A percentile compares a stretch with the other conserved stretches of the same genome.
Evolutionary conservation across 2,329 filamentous ascomycete species (phyloP).

Genomic region (Aspergillus sergii): DNA sequence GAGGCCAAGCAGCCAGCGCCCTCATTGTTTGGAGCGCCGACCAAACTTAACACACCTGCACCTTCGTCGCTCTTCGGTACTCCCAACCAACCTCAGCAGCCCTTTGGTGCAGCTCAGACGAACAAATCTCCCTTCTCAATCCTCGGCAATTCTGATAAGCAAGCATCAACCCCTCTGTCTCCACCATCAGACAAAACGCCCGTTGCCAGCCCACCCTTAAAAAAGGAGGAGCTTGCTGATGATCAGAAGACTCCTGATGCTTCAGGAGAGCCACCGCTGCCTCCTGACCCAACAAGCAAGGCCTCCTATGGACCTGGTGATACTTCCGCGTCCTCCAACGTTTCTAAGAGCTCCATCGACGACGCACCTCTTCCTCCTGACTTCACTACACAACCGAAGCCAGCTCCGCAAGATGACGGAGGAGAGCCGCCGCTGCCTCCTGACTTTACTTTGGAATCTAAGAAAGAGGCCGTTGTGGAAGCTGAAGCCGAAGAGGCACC

Average conservation of each 20-base stretch:
- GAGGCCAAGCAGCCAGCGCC: constrained; percentile 22
- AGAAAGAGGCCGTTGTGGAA: constrained; percentile 8
- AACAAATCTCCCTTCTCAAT: constrained; percentile 35
- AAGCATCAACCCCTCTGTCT: constrained; percentile 32
- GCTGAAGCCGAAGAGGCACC: constrained; percentile 21
- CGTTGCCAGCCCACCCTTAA: constrained; percentile 32
- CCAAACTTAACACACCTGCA: constrained; percentile 25
- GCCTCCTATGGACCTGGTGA: constrained; percentile 50
- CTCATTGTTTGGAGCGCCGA: constrained; percentile 32
- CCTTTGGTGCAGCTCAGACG: constrained; percentile 26
- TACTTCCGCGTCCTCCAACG: constrained; percentile 50
- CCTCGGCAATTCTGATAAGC: constrained; percentile 30
- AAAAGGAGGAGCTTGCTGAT: constrained; percentile 35
- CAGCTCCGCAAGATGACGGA: constrained; percentile 15
- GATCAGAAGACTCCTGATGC: constrained; percentile 34
- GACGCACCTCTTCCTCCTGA: constrained; percentile 43
- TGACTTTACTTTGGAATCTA: constrained; percentile 20
- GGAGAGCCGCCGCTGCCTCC: constrained; percentile 31
- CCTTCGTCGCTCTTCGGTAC: constrained; percentile 39
- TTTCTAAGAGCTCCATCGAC: constrained; percentile 44
- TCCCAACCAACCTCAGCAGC: constrained; percentile 29
- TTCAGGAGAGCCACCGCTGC: constrained; percentile 39
- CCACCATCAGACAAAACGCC: constrained; percentile 37
- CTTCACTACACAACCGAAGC: constrained; percentile 26
- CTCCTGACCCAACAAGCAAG: constrained; percentile 52